phyloP scores from a whole-genome alignment of 1,139 yeast species.

The Lodderomyces margitis region DNA sequence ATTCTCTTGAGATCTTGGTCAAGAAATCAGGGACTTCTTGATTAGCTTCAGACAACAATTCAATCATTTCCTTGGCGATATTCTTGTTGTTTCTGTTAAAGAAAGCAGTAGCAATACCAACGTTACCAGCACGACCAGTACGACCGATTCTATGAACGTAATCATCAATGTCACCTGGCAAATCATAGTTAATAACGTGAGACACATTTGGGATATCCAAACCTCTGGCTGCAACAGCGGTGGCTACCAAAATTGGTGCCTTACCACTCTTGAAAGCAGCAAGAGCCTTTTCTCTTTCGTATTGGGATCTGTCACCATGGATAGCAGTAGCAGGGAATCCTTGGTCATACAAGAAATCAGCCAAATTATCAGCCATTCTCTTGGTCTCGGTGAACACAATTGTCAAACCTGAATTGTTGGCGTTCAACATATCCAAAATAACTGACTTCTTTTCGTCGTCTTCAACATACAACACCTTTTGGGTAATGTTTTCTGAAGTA shows the following conservation, averaged over 20 bases:
- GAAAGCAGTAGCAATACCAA: slow-evolving; percentile 97
- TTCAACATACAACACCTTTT: slow-evolving; percentile 88
- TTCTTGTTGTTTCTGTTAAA: slow-evolving; percentile 94
- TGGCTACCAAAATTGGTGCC: slow-evolving; percentile 93
- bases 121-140: slow-evolving; percentile 99
- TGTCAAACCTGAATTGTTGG: slow-evolving; percentile 82
- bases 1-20: slow-evolving; percentile 76
- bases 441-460: slow-evolving; percentile 93
- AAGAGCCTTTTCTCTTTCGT: slow-evolving; percentile 96
- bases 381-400: slow-evolving; percentile 96
- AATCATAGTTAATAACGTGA: slow-evolving; percentile 94
- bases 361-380: slow-evolving; percentile 95
- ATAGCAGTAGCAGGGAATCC: slow-evolving; percentile 96
- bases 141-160: slow-evolving; percentile 99
- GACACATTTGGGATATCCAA: slow-evolving; percentile 98
- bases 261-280: slow-evolving; percentile 83
- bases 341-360: slow-evolving; percentile 87
- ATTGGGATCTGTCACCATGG: slow-evolving; percentile 98
- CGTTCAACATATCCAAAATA: slow-evolving; percentile 77
- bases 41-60: slow-evolving; percentile 89
- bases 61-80: slow-evolving; percentile 83
- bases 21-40: slow-evolving; percentile 95
- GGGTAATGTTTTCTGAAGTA: slow-evolving; percentile 95
- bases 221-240: slow-evolving; percentile 99
- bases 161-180: slow-evolving; percentile 96